Base-by-base conservation (phyloP, 176 grass and related monocot genomes). In the Musa troglodytarum region DNA sequence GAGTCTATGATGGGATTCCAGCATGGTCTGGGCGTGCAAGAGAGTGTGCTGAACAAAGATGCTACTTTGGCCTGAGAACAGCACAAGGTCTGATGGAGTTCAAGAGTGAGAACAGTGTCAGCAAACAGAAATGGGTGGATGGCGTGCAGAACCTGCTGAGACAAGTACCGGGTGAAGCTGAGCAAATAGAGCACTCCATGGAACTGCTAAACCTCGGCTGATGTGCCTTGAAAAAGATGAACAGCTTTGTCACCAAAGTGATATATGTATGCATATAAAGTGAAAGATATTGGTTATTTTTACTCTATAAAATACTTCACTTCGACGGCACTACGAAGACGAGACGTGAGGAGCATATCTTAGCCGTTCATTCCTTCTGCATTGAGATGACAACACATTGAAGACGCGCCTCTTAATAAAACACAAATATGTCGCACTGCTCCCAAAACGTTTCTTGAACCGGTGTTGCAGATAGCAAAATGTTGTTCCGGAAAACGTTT, bases 51-150 rank as follows among this genome's bases (percentile, higher is more conserved):
- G 80, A 87, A 43, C 86, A 92, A 78, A 84, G 63, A 21, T 72
- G 83, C 76, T 84, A 78, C 74, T 89, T 99, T 13, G 86, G 96
- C 28, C 81, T 99, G 74, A 94, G 85, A 81, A 99, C 96, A 4
- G 86, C 86, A 53, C 90, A 89, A 53, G 96, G 96, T 6, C 71
- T 95, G 0, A 82, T 94, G 21, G 90, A 99, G 78, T 99, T 99
- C 19, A 86, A 89, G 82, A 95, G 91, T 0, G 86, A 89, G 62
- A 87, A 82, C 64, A 81, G 67, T 70, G 74, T 55, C 8, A 87
- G 29, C 58, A 99, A 95, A 76, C 88, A 92, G 76, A 87, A 85
- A 71, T 99, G 96, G 96, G 83, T 99, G 0, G 91, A 91, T 54
- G 88, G 85, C 51, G 88, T 99, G 71, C 91, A 99, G 76, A 89